phyloP scores from a whole-genome alignment of 2,329 filamentous ascomycete genomes.

The Penicillium sp. region DNA sequence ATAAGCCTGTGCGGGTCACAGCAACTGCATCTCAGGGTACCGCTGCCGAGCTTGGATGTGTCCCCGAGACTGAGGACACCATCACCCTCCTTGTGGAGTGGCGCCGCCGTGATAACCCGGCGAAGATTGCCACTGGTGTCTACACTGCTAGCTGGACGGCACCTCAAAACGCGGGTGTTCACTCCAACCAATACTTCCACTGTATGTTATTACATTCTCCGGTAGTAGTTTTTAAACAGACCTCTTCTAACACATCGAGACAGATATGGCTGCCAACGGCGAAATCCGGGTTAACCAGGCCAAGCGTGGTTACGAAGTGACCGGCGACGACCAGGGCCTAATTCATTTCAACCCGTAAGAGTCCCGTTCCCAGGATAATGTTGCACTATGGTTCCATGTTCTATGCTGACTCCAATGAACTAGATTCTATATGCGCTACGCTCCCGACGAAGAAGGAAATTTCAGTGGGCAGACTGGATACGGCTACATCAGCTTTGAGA shows the following conservation, averaged over 20 bases:
- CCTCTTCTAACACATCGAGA: not conserved
- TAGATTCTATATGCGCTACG: slow-evolving; percentile 84
- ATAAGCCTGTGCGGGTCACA: slow-evolving; percentile 65
- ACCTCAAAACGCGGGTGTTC: slow-evolving; percentile 84
- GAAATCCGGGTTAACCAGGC: slow-evolving; percentile 88
- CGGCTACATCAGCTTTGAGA: slow-evolving; percentile 89
- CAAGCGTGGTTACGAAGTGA: slow-evolving; percentile 87
- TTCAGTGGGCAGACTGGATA: slow-evolving; percentile 86
- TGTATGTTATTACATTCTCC: slow-evolving; percentile 36
- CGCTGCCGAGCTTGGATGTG: slow-evolving; percentile 69
- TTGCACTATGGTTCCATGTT: not conserved
- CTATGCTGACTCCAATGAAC: not conserved
- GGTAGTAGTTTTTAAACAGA: not conserved
- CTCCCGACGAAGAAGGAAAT: slow-evolving; percentile 88
- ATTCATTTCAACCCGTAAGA: slow-evolving; percentile 75
- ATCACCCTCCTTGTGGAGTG: slow-evolving; percentile 86
- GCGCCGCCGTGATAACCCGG: slow-evolving; percentile 61
- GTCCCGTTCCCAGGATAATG: not conserved
- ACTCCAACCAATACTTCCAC: slow-evolving; percentile 95
- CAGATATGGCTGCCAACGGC: slow-evolving; percentile 66
- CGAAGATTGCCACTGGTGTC: slow-evolving; percentile 70
- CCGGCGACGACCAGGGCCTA: slow-evolving; percentile 64
- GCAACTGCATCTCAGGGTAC: slow-evolving; percentile 75
- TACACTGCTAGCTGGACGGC: slow-evolving; percentile 95
- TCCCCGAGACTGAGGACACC: slow-evolving; percentile 76